Percentiles rank a stretch among this genome's conserved stretches.
phyloP scores from a whole-genome alignment of 1,284 basidiomycete species.

The Porphyrellus sp. region DNA sequence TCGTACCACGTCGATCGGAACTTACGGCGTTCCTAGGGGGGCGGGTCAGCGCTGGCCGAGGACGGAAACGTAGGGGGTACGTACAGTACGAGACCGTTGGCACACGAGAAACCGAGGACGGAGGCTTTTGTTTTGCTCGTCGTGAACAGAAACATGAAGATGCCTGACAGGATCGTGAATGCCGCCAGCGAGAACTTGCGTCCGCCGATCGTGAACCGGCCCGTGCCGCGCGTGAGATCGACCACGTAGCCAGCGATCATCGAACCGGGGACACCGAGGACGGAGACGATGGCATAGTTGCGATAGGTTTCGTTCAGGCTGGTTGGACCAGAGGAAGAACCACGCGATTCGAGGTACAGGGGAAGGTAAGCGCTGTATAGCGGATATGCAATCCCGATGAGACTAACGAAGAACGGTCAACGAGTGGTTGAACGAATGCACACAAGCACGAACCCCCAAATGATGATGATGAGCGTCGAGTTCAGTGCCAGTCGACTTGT shows the following conservation, averaged over 20 bases:
- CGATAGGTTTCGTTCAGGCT: slow-evolving; percentile 42
- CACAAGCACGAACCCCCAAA: slow-evolving; percentile 45
- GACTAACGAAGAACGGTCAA: slow-evolving; percentile 24
- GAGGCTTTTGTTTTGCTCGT: slow-evolving; percentile 46
- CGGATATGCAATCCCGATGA: slow-evolving; percentile 61
- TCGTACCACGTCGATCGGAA: neutral
- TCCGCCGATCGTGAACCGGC: slow-evolving; percentile 40
- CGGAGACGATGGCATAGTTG: slow-evolving; percentile 49
- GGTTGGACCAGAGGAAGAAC: slow-evolving; percentile 32
- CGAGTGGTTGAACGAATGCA: neutral
- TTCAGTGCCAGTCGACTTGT: slow-evolving; percentile 49
- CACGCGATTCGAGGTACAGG: slow-evolving; percentile 46
- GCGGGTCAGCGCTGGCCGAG: slow-evolving; percentile 17
- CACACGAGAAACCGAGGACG: slow-evolving; percentile 55
- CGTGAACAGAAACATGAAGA: slow-evolving; percentile 64
- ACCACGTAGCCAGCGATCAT: slow-evolving; percentile 54
- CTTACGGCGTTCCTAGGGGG: slow-evolving; percentile 35
- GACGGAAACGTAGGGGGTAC: neutral
- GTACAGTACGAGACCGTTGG: slow-evolving; percentile 46
- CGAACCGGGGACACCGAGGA: slow-evolving; percentile 56
- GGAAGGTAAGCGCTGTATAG: slow-evolving; percentile 54
- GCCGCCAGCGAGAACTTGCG: slow-evolving; percentile 51
- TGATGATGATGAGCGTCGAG: slow-evolving; percentile 49
- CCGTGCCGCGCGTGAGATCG: slow-evolving; percentile 41
- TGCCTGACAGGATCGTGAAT: slow-evolving; percentile 49